phyloP scores from a whole-genome alignment of 2,329 filamentous ascomycete species.

The Incumbomyces delicatus region DNA sequence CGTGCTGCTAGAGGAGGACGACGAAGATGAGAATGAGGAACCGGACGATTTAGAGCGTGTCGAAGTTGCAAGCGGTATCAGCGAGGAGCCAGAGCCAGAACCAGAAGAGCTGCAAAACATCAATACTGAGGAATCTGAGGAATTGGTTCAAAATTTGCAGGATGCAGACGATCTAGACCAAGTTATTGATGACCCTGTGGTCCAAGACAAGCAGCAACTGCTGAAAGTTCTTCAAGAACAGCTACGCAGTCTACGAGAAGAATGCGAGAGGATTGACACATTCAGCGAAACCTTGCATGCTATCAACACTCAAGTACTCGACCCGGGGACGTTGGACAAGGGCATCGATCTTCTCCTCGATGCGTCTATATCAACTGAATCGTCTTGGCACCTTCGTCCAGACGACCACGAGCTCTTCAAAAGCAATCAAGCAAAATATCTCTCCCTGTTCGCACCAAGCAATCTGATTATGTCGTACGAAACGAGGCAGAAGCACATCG shows the following conservation, averaged over 20 bases:
- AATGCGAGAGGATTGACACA: not conserved
- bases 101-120: constrained; percentile 6
- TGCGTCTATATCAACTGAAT: not conserved
- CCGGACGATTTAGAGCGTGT: constrained; percentile 9
- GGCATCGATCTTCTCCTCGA: not conserved
- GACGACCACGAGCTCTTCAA: not conserved
- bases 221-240: constrained; percentile 2
- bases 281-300: not conserved
- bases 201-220: constrained; percentile 1
- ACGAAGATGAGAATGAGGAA: not conserved
- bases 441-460: constrained; percentile 19
- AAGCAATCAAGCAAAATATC: constrained; percentile 5
- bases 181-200: constrained; percentile 1
- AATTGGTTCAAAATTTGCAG: constrained; percentile 3
- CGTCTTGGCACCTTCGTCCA: not conserved
- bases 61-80: constrained; percentile 9
- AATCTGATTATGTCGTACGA: constrained; percentile 12
- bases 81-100: constrained; percentile 5
- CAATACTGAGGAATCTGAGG: constrained; percentile 6
- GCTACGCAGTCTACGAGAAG: not conserved
- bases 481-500: constrained; percentile 7
- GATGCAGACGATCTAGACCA: constrained; percentile 1
- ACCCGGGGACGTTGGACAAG: not conserved
- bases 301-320: not conserved
- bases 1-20: constrained; percentile 1